Conservation (phyloP, 345 rosid genomes). For the Gossypium mustelinum region DNA sequence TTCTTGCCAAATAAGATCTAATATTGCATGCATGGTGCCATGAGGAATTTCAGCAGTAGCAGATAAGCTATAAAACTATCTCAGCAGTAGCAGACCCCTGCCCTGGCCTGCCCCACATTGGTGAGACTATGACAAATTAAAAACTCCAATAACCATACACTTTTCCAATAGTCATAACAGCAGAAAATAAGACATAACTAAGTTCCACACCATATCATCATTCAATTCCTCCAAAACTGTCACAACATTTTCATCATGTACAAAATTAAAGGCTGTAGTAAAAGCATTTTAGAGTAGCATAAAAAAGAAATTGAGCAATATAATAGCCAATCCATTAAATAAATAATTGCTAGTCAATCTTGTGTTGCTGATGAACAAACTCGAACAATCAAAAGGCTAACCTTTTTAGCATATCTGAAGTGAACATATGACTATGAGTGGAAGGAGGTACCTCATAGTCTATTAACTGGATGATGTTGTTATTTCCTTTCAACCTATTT, state of each 20-base stretch:
- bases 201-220: background rate
- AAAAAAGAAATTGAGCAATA: background rate
- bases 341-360: background rate
- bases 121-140: background rate
- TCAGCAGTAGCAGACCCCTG: background rate
- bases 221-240: background rate
- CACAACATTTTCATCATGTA: background rate
- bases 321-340: background rate
- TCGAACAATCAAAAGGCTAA: background rate
- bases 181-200: background rate
- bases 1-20: background rate
- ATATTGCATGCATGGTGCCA: background rate
- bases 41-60: background rate
- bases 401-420: background rate
- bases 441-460: conserved; percentile 76
- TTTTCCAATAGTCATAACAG: background rate
- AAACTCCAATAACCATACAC: background rate
- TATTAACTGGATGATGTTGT: conserved; percentile 80
- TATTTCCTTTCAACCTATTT: conserved; percentile 78
- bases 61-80: background rate
- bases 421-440: background rate
- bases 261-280: background rate
- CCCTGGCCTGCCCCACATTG: background rate
- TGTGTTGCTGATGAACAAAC: background rate
- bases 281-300: conserved; percentile 2